Base-by-base conservation (phyloP, 495 filamentous ascomycete genomes). In the Staphylotrichum longicolle region DNA sequence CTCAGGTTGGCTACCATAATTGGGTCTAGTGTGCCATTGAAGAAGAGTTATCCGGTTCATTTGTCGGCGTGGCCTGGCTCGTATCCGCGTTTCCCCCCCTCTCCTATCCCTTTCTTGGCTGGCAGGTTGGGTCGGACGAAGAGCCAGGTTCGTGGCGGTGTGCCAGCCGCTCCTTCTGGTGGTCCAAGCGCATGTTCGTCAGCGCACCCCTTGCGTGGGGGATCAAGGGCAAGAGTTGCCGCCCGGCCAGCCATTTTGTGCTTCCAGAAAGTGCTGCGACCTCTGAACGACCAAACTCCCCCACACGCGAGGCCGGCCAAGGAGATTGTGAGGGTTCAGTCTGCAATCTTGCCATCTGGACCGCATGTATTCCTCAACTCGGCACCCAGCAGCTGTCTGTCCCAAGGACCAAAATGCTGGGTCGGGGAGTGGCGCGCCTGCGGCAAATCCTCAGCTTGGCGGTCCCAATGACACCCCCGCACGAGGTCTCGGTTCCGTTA, bases 401-500 rank as follows among this genome's bases (percentile, higher is more conserved):
- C 15, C 50, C 9, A 11, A 7, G 27, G 14, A 8, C 52, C 39
- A 55, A 15, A 42, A 6, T 14, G 52, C 52, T 33, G 52, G 39
- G 52, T 20, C 5, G 27, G 20, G 40, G 40, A 32, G 41, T 46
- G 40, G 42, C 39, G 52, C 30, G 14, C 12, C 14, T 11, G 1
- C 37, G 37, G 5, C 37, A 39, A 7, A 10, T 6, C 10, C 10
- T 10, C 37, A 39, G 4, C 34, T 50, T 49, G 56, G 34, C 20
- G 11, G 34, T 50, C 46, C 15, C 56, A 58, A 50, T 49, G 34
- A 4, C 32, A 49, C 56, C 56, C 55, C 55, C 56, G 42, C 56
- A 41, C 45, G 27, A 35, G 15, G 45, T 49, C 46, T 58, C 56
- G 56, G 56, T 58, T 58, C 56, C 56, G 56, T 15, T 10, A 15